Conservation (phyloP, 225 moss, liverwort and hornwort species). For the Thuidium tamariscinum region DNA sequence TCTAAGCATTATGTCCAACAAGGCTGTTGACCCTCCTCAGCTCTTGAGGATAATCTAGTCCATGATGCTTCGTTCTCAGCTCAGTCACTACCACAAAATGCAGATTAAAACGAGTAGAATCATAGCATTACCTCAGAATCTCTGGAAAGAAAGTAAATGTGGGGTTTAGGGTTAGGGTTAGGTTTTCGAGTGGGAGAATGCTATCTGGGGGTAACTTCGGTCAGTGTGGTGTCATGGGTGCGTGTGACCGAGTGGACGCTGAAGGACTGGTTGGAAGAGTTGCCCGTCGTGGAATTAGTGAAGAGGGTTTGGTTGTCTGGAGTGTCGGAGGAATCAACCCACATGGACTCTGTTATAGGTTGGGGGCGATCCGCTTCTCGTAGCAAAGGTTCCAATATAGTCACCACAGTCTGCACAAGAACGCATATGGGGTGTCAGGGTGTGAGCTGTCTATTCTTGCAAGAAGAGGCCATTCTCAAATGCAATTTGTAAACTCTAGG, state of each 20-base stretch:
- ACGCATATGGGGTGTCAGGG: not conserved
- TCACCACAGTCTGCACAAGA: constrained; percentile 9
- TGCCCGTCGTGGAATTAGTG: not conserved
- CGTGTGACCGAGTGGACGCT: not conserved
- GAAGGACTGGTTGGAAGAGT: not conserved
- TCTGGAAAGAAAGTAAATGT: not conserved
- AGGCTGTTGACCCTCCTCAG: not conserved
- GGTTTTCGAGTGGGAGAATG: not conserved
- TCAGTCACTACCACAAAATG: not conserved
- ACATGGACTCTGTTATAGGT: not conserved
- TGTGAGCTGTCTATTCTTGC: not conserved
- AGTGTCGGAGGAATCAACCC: not conserved
- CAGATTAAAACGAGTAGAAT: not conserved
- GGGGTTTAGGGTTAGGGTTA: not conserved
- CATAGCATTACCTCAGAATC: not conserved
- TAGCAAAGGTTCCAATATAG: constrained; percentile 3
- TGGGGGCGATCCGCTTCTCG: not conserved
- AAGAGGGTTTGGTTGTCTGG: not conserved
- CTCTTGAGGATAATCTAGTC: not conserved
- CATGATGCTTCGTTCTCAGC: not conserved
- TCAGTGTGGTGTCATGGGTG: not conserved
- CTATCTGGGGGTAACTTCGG: not conserved
- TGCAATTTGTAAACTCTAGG: not conserved
- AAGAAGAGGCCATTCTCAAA: not conserved
- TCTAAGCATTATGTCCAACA: not conserved